Evolutionary conservation across 345 rosid species (phyloP).

Genomic region (Salix brachista): DNA sequence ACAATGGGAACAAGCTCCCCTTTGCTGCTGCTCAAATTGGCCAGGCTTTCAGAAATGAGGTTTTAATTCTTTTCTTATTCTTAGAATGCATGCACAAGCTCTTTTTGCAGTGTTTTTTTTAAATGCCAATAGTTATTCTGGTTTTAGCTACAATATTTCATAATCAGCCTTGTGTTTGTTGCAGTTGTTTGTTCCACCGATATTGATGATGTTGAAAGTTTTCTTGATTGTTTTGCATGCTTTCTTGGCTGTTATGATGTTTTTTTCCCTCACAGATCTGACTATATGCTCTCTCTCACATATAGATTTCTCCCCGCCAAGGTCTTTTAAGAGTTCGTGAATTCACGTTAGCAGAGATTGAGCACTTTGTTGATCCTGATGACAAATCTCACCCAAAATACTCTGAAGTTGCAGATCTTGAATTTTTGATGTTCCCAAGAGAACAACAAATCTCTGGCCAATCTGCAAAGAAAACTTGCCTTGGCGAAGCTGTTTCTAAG

Average conservation of each 20-base stretch:
- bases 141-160: background rate
- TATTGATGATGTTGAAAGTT: background rate
- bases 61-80: conserved; percentile 17
- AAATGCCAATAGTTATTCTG: background rate
- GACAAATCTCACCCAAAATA: conserved; percentile 88
- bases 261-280: background rate
- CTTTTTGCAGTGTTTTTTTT: background rate
- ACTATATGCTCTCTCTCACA: background rate
- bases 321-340: conserved; percentile 94
- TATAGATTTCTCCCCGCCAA: conserved; percentile 96
- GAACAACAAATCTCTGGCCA: conserved; percentile 83
- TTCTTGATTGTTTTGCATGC: background rate
- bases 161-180: background rate
- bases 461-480: conserved; percentile 52
- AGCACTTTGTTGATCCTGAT: conserved; percentile 96
- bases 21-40: conserved; percentile 99
- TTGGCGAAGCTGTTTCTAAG: conserved; percentile 81
- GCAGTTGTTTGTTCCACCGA: background rate
- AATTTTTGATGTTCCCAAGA: conserved; percentile 89
- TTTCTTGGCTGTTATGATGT: background rate
- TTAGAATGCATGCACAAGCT: background rate
- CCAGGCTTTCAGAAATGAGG: conserved; percentile 97
- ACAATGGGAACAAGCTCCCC: conserved; percentile 88
- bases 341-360: conserved; percentile 92
- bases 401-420: conserved; percentile 55